Percentiles rank a stretch among this genome's conserved stretches.
Conservation (phyloP, 108 stramenopile species). For the Nannochloropsis gaditana region DNA sequence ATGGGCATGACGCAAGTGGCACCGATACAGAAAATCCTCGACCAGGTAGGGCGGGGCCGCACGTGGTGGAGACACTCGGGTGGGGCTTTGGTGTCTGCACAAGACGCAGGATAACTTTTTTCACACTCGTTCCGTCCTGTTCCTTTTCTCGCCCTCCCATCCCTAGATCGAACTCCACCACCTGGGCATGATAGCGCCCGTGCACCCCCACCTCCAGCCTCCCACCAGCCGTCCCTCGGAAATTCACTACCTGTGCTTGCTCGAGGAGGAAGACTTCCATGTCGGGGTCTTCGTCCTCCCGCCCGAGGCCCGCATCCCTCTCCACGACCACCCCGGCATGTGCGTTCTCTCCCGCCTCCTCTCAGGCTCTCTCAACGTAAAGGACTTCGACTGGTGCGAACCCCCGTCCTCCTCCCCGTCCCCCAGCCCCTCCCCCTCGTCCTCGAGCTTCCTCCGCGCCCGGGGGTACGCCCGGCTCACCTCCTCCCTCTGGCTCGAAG, state of each 20-base stretch:
- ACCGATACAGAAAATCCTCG: neutral
- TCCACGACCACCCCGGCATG: slow-evolving; percentile 93
- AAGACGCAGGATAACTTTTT: too few species aligned
- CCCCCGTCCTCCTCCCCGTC: slow-evolving; percentile 25
- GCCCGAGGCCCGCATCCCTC: slow-evolving; percentile 72
- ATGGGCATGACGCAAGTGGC: neutral
- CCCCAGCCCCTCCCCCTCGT: slow-evolving; percentile 5
- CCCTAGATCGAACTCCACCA: neutral
- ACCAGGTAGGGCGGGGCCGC: neutral
- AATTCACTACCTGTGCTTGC: slow-evolving; percentile 64
- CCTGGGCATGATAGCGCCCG: slow-evolving; percentile 29
- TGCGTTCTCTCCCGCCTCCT: slow-evolving; percentile 76
- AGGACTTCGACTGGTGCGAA: slow-evolving; percentile 64
- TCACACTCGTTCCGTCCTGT: neutral
- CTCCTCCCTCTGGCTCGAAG: slow-evolving; percentile 48
- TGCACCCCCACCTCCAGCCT: slow-evolving; percentile 34
- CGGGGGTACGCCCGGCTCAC: slow-evolving; percentile 33
- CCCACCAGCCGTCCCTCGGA: slow-evolving; percentile 25
- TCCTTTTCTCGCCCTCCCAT: neutral
- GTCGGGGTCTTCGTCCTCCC: slow-evolving; percentile 88
- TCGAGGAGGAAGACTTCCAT: slow-evolving; percentile 67
- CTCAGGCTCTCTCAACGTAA: slow-evolving; percentile 71
- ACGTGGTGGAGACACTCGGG: too few species aligned
- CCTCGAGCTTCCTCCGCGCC: neutral
- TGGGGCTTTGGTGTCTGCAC: too few species aligned